Evolutionary conservation across 345 rosid species (phyloP).

Genomic region (Cardamine chenopodiifolia): DNA sequence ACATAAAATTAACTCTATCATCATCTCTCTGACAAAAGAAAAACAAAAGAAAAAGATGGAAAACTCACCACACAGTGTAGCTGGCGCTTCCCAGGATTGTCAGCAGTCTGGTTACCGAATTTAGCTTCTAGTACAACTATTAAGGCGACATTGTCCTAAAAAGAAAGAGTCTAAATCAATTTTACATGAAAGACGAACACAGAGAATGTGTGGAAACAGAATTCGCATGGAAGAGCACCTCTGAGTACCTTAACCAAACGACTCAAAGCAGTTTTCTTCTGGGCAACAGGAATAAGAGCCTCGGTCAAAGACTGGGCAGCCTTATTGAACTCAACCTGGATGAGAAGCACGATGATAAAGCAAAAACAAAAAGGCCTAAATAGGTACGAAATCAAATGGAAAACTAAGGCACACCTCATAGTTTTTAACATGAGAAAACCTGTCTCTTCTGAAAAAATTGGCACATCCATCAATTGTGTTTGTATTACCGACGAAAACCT

Average conservation of each 20-base stretch:
- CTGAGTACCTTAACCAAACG: slow-evolving; percentile 79
- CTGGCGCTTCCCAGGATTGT: slow-evolving; percentile 83
- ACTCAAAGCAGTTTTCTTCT: slow-evolving; percentile 84
- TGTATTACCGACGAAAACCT: slow-evolving; percentile 74
- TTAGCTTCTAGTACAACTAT: slow-evolving; percentile 93
- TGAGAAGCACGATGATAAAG: slow-evolving; percentile 23
- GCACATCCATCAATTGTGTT: slow-evolving; percentile 89
- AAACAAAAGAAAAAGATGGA: not conserved
- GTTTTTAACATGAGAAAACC: slow-evolving; percentile 97
- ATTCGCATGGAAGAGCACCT: slow-evolving; percentile 12
- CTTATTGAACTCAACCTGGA: slow-evolving; percentile 96
- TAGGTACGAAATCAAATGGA: not conserved
- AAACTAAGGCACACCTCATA: slow-evolving; percentile 68
- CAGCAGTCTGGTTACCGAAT: slow-evolving; percentile 84
- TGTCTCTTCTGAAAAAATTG: slow-evolving; percentile 89
- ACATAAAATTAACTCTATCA: not conserved
- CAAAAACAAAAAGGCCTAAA: slow-evolving; percentile 19
- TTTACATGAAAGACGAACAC: not conserved
- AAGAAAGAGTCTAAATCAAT: slow-evolving; percentile 26
- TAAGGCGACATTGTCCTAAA: slow-evolving; percentile 88
- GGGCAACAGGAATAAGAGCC: slow-evolving; percentile 74
- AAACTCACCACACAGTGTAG: slow-evolving; percentile 90
- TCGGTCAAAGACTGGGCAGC: slow-evolving; percentile 99
- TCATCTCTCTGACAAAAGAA: not conserved
- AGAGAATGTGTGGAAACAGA: slow-evolving; percentile 6